phyloP scores from a whole-genome alignment of 305 asterid species.

The Solanum hybrid region DNA sequence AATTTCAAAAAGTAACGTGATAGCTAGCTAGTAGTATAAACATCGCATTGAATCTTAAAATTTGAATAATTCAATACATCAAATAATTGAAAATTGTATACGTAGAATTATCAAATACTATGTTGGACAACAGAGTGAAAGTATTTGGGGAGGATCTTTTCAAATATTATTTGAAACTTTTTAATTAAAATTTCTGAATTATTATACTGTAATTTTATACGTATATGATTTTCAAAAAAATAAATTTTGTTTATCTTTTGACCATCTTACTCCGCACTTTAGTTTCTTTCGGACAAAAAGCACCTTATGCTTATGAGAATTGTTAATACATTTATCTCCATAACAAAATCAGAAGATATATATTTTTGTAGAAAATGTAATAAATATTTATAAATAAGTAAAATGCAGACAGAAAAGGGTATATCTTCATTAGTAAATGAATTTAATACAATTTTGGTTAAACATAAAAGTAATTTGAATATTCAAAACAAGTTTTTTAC shows the following conservation, averaged over 20 bases:
- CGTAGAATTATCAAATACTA: not conserved
- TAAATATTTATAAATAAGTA: not conserved
- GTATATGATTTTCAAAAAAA: not conserved
- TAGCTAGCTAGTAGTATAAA: not conserved
- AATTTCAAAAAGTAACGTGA: not conserved
- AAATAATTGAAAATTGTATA: not conserved
- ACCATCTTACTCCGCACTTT: not conserved
- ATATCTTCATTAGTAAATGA: not conserved
- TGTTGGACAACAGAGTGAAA: not conserved
- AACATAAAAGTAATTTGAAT: not conserved
- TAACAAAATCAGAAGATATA: not conserved
- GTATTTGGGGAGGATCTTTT: not conserved
- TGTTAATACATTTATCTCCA: not conserved
- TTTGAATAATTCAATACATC: too few relatives aligned
- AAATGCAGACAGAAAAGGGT: not conserved
- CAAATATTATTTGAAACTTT: not conserved
- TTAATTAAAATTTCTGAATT: not conserved
- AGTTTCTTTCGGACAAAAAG: too few relatives aligned
- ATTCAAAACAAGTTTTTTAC: not conserved
- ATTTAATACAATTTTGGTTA: not conserved
- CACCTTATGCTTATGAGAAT: not conserved
- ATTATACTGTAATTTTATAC: not conserved
- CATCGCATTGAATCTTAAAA: not conserved
- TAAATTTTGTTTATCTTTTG: not conserved
- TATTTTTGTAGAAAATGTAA: not conserved